Percentiles rank a stretch among this genome's conserved stretches.
phyloP scores from a whole-genome alignment of 805 yeast species.

The Saturnispora bothae region DNA sequence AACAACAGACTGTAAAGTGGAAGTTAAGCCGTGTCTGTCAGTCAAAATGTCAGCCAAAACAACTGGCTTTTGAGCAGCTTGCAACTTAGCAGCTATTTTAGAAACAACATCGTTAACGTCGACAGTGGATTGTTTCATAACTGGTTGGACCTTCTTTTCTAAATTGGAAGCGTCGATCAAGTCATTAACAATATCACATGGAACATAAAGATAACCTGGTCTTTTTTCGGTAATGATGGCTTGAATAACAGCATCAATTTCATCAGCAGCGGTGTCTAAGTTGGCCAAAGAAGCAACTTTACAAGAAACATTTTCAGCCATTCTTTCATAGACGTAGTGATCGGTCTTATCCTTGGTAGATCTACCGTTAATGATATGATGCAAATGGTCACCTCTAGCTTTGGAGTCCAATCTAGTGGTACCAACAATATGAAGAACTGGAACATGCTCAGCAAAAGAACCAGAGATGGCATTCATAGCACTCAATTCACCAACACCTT shows the following conservation, averaged over 20 bases:
- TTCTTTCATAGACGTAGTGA: slow-evolving; percentile 53
- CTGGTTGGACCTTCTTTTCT: slow-evolving; percentile 12
- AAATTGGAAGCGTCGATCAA: slow-evolving; percentile 28
- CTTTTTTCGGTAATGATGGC: slow-evolving; percentile 46
- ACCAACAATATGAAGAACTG: slow-evolving; percentile 79
- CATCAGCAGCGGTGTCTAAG: slow-evolving; percentile 37
- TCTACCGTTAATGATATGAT: slow-evolving; percentile 50
- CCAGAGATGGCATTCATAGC: slow-evolving; percentile 80
- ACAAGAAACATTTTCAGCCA: slow-evolving; percentile 49
- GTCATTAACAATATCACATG: slow-evolving; percentile 52
- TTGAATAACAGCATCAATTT: slow-evolving; percentile 58
- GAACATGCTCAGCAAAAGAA: slow-evolving; percentile 71
- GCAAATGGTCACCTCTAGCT: slow-evolving; percentile 29
- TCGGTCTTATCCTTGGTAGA: slow-evolving; percentile 42
- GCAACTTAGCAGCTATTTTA: slow-evolving; percentile 39
- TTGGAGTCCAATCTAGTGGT: slow-evolving; percentile 39
- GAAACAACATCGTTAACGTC: slow-evolving; percentile 17
- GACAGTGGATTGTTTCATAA: slow-evolving; percentile 20
- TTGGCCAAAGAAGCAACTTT: slow-evolving; percentile 40
- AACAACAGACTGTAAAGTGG: slow-evolving; percentile 39
- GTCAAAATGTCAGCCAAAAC: slow-evolving; percentile 63
- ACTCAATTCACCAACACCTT: slow-evolving; percentile 83
- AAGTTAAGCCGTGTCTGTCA: slow-evolving; percentile 45
- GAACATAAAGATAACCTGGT: slow-evolving; percentile 79
- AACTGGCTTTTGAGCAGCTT: slow-evolving; percentile 47